Evolutionary conservation across 2,329 filamentous ascomycete genomes (phyloP).

Genomic region (Fusarium sp.): DNA sequence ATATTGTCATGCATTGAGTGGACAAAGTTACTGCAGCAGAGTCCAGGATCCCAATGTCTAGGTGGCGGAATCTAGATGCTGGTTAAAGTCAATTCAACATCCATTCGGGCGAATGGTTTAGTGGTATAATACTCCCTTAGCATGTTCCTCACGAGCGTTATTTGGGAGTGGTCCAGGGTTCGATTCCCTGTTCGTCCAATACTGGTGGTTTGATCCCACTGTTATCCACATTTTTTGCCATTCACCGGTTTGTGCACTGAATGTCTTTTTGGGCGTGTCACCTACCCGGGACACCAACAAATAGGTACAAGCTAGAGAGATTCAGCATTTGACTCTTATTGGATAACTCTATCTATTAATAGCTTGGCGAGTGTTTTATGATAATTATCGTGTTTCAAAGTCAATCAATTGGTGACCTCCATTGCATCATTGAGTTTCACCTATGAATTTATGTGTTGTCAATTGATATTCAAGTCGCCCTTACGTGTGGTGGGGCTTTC

Average conservation of each 20-base stretch:
- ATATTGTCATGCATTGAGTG: background rate
- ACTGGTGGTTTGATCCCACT: conserved; percentile 20
- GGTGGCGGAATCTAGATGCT: accelerated
- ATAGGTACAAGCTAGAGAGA: accelerated
- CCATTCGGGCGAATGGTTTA: conserved; percentile 33
- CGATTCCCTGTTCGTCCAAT: conserved; percentile 35
- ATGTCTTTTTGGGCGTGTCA: background rate
- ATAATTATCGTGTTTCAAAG: accelerated
- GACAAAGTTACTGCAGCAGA: no score
- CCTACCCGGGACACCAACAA: background rate
- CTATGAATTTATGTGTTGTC: accelerated
- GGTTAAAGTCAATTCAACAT: accelerated
- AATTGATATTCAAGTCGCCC: accelerated
- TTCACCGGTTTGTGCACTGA: background rate
- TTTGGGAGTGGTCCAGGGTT: conserved; percentile 36
- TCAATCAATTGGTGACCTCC: background rate
- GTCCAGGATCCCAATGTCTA: accelerated
- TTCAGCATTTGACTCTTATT: accelerated
- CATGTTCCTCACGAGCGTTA: background rate
- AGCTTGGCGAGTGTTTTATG: accelerated
- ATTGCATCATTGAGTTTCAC: accelerated
- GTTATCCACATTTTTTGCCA: conserved; percentile 18
- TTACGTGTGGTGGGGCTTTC: background rate
- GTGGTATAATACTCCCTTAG: conserved; percentile 39
- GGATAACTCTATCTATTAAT: accelerated